Evolutionary conservation across 2,329 filamentous ascomycete species (phyloP).

Genomic region (Epichloe gansuensis): DNA sequence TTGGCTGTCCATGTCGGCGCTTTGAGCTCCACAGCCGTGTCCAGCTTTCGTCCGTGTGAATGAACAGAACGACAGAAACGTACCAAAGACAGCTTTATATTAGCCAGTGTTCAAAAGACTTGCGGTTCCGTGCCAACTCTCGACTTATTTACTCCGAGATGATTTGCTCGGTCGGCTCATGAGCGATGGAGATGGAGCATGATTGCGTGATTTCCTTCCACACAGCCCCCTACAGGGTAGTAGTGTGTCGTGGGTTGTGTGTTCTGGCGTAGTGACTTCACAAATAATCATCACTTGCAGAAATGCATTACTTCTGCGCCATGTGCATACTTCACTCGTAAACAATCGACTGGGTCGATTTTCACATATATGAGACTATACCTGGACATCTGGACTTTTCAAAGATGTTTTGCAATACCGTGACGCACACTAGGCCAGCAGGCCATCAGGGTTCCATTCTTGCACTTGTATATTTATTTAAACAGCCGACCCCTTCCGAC

Average conservation of each 20-base stretch:
- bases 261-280: no score
- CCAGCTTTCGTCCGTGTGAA: neutral
- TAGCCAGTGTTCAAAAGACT: no score
- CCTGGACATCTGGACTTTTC: neutral
- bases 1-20: neutral
- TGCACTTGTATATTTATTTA: neutral
- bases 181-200: no score
- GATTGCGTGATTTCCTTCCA: no score
- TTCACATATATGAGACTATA: neutral
- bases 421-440: neutral
- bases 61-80: neutral
- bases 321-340: neutral
- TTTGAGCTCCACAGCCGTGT: neutral
- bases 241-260: neutral
- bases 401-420: neutral
- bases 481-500: neutral
- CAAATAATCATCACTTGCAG: no score
- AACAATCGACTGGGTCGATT: neutral
- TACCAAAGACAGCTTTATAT: no score
- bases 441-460: slow-evolving; percentile 2
- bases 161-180: no score
- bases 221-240: neutral
- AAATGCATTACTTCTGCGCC: no score
- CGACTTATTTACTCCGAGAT: no score
- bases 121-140: no score